Evolutionary conservation across 305 asterid species (phyloP), one percentile per base, ranked within the genome.

Genomic region (Solanum hybrid): DNA sequence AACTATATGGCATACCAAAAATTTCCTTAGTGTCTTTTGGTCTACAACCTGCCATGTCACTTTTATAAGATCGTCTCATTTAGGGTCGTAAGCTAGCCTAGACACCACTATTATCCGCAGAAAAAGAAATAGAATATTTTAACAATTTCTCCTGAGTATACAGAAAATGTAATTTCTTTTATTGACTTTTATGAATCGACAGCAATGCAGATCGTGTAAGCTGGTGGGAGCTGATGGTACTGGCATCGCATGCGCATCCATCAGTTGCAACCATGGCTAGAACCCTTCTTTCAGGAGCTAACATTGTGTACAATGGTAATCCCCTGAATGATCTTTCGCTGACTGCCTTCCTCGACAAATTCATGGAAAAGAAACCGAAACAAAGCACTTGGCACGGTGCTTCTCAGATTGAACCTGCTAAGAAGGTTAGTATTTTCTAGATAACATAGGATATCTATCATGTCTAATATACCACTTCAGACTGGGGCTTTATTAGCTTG

Each of bases 351-450:
- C 91, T 97, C 89, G 98, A 97, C 94, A 97, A 97, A 93, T 95
- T 97, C 93, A 96, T 96, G 98, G 99, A 97, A 92, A 97, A 96
- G 95, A 97, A 95, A 92, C 97, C 98, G 45, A 96, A 93, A 91
- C 96, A 94, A 89, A 94, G 86, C 86, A 91, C 94, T 64, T 97
- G 99, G 99, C 99, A 96, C 22, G 99, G 96, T 73, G 96, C 95
- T 88, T 95, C 99, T 72, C 94, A 96, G 82, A 96, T 97, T 86
- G 98, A 96, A 92, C 99, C 99, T 11, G 92, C 97, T 64, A 95
- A 96, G 94, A 96, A 96, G 98, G 99, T 96, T 56, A 66, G 95
- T 88, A 24, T 56, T 31, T 32, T 42, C 19, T 84, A 6, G 42
- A 17, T 56, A 3, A 51, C 75, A 84, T 17, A 9, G 38, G 13